Conservation (phyloP, 495 filamentous ascomycete species). For the Penicillium pulvis region DNA sequence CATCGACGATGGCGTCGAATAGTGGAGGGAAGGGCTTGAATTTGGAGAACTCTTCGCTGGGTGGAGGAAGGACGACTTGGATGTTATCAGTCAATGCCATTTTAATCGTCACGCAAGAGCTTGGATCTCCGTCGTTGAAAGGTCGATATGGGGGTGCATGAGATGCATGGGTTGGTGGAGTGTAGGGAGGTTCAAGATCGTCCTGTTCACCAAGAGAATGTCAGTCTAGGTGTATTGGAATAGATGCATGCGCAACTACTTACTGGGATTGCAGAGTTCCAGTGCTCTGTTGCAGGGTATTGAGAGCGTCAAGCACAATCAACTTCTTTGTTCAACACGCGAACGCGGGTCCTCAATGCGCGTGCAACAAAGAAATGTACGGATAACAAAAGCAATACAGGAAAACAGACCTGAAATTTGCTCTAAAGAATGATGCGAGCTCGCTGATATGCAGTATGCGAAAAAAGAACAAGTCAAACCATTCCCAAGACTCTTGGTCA, state of each 20-base stretch:
- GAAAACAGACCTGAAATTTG: background rate
- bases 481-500: background rate
- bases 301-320: background rate
- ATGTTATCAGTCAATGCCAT: slow-evolving; percentile 14
- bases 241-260: background rate
- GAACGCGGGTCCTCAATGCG: background rate
- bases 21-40: slow-evolving; percentile 25
- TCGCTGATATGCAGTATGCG: background rate
- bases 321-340: background rate
- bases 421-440: background rate
- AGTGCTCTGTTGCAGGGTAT: background rate
- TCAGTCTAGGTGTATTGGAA: background rate
- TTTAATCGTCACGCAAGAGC: background rate
- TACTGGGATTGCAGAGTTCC: background rate
- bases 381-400: background rate
- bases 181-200: background rate
- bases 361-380: background rate
- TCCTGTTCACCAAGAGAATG: background rate
- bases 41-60: slow-evolving; percentile 18
- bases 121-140: background rate
- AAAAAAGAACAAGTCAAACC: background rate
- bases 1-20: slow-evolving; percentile 19
- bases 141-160: background rate
- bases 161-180: background rate
- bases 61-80: slow-evolving; percentile 26